Evolutionary conservation across 768 basidiomycete species (phyloP), one percentile per base, ranked within the genome.

Genomic region (Lentinula boryana): DNA sequence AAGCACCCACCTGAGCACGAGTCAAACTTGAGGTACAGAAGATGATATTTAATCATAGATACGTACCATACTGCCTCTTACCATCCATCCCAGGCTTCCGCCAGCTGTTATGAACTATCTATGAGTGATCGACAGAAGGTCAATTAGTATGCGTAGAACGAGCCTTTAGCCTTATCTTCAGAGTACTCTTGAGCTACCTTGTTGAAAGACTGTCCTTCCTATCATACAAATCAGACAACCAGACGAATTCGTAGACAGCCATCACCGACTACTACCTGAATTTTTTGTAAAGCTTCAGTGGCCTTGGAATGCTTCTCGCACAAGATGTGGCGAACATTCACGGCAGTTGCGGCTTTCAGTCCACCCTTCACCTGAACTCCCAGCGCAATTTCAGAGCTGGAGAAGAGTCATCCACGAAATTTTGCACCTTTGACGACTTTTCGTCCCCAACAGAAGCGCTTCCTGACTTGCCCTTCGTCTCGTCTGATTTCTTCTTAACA

Each of bases 171-270:
- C 69, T 94, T 94, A 74, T 94, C 92, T 71, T 93, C 91, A 1
- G 93, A 93, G 65, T 91, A 93, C 67, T 93, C 92, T 68, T 92
- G 87, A 5, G 92, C 92, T 36, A 93, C 89, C 71, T 92, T 94
- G 74, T 93, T 89, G 69, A 94, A 94, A 10, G 89, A 74, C 66
- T 89, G 83, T 23, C 92, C 92, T 63, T 84, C 87, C 89, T 82
- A 33, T 4, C 13, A 32, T 51, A 60, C 31, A 63, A 35, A 50
- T 48, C 50, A 40, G 31, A 4, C 35, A 6, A 35, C 21, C 50
- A 15, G 7, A 7, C 4, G 50, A 16, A 27, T 6, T 31, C 49
- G 35, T 13, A 21, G 18, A 38, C 44, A 21, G 4, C 36, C 10
- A 58, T 41, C 18, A 15, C 44, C 18, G 10, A 31, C 27, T n/a